phyloP scores from a whole-genome alignment of 805 yeast species.

The Barnettozyma siamensis region DNA sequence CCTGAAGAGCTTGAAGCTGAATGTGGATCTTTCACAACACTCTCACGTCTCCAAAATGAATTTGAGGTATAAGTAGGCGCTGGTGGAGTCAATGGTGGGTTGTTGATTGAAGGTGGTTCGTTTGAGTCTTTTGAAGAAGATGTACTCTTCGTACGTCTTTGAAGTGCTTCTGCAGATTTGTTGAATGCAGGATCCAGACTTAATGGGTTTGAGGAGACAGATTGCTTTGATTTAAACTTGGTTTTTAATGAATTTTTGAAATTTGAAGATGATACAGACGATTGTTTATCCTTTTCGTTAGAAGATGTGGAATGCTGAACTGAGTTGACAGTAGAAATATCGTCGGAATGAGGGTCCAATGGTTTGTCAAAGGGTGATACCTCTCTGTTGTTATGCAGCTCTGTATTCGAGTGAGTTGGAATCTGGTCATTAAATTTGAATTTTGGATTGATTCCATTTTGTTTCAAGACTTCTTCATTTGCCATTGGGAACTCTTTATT shows the following conservation, averaged over 20 bases:
- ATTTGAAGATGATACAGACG: not conserved
- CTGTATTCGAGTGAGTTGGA: not conserved
- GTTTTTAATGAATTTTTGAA: not conserved
- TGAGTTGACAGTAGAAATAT: conserved; percentile 13
- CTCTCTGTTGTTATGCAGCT: conserved; percentile 4
- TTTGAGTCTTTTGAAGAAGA: not conserved
- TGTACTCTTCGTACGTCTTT: not conserved
- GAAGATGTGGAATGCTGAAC: conserved; percentile 19
- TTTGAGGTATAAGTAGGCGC: conserved; percentile 5
- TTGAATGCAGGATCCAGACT: not conserved
- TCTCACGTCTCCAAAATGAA: conserved; percentile 20
- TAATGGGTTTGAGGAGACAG: not conserved
- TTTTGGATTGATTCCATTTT: conserved; percentile 1
- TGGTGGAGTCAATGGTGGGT: not conserved
- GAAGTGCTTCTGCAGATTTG: not conserved
- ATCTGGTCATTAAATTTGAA: conserved; percentile 1
- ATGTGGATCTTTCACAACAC: conserved; percentile 1
- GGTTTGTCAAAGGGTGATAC: conserved; percentile 19
- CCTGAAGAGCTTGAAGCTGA: not conserved
- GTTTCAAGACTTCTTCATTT: not conserved
- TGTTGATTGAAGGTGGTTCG: too few relatives aligned
- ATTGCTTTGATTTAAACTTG: conserved; percentile 3
- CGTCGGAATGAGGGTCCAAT: conserved; percentile 12
- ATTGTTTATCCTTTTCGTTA: conserved; percentile 5
- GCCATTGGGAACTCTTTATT: not conserved